Percentiles rank a stretch among this genome's conserved stretches.
These are phyloP conservation scores for Dovyalis caffra DNA, from an alignment of 345 rosid genomes.

Conservation along the genomic window DNA sequence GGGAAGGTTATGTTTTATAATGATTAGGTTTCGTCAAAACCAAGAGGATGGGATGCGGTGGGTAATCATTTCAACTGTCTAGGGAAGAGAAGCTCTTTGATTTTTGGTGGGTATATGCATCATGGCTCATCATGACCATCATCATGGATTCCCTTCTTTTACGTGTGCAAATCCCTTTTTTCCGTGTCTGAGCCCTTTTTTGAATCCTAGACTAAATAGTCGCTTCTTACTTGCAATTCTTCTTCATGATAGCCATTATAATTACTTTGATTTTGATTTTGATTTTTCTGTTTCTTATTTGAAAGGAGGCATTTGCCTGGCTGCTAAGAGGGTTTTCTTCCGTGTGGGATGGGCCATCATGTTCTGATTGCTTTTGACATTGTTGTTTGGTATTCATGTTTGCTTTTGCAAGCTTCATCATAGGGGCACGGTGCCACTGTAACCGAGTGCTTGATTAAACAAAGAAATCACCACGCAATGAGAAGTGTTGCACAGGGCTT, in stretches of 20 bases:
- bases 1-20: conserved; percentile 17
- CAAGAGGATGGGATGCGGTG: conserved; percentile 33
- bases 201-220: background rate
- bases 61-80: conserved; percentile 43
- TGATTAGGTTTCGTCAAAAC: conserved; percentile 44
- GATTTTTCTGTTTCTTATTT: background rate
- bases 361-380: background rate
- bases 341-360: background rate
- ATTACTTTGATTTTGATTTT: background rate
- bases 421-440: background rate
- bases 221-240: background rate
- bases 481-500: background rate
- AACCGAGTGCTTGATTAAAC: background rate
- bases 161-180: conserved; percentile 27
- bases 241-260: background rate
- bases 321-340: background rate
- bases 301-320: background rate
- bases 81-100: conserved; percentile 34
- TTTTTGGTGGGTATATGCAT: conserved; percentile 21
- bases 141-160: conserved; percentile 36
- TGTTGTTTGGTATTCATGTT: background rate
- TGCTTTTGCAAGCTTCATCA: no score
- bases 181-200: background rate
- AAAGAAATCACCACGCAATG: background rate
- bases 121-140: conserved; percentile 24